Evolutionary conservation across 805 yeast species (phyloP), one percentile per base, ranked within the genome.

Genomic region (Alloascoidea hylecoeti): DNA sequence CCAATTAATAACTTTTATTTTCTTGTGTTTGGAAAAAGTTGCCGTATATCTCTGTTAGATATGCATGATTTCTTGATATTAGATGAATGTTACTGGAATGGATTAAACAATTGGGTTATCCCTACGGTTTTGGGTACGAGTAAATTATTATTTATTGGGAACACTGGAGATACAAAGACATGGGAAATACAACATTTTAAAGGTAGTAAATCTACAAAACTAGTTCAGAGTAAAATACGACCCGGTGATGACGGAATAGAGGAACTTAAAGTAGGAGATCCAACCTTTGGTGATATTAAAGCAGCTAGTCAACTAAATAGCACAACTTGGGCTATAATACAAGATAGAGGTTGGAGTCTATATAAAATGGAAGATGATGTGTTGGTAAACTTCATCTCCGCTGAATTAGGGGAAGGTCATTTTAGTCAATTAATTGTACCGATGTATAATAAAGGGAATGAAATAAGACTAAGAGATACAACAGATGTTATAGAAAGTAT

Each of bases 31-130:
- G n/a, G n/a, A 9, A n/a, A n/a, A 9, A 23, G n/a, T 9, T 23
- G 30, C n/a, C 30, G 30, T 23, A n/a, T 23, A 9, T 9, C n/a
- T 9, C 9, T 23, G 9, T 9, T 23, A n/a, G 30, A 23, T 9
- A 23, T n/a, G 13, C 9, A 23, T n/a, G n/a, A 23, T 9, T 23
- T 23, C n/a, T 9, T 23, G n/a, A n/a, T 23, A 9, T n/a, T 23
- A 23, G 30, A 23, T 23, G 30, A 23, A n/a, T n/a, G n/a, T 23
- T 23, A 23, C n/a, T 23, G 30, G 30, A n/a, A 23, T 23, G n/a
- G n/a, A 9, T 9, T n/a, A 23, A 23, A 23, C 30, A n/a, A 23
- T 23, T 23, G 30, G 30, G 13, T 23, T n/a, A 9, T 9, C 30
- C 30, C 30, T 23, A 23, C 30, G 9, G 30, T 9, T 9, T n/a